phyloP scores from a whole-genome alignment of 2,329 filamentous ascomycete species.

The Aureobasidium sp. region DNA sequence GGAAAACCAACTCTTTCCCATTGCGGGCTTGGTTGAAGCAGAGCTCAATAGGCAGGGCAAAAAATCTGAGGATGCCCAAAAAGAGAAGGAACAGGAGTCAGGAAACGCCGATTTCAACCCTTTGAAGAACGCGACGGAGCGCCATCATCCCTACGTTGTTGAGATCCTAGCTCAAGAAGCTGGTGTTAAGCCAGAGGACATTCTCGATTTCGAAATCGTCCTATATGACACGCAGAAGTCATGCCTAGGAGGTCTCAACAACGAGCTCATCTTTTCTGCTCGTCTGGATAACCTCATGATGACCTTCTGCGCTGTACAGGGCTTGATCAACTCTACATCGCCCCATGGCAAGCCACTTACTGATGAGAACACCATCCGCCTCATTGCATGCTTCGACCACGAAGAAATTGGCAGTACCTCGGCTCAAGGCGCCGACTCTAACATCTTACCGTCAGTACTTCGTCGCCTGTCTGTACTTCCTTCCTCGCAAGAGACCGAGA shows the following conservation, averaged over 20 bases:
- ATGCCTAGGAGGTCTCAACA: conserved; percentile 78
- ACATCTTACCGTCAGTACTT: conserved; percentile 79
- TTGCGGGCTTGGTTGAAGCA: conserved; percentile 76
- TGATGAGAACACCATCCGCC: conserved; percentile 71
- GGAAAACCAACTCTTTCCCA: conserved; percentile 91
- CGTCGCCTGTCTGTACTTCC: conserved; percentile 78
- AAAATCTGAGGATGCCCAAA: conserved; percentile 42
- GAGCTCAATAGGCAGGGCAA: conserved; percentile 74
- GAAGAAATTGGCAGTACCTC: conserved; percentile 93
- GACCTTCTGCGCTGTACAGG: conserved; percentile 86
- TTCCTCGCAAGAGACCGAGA: conserved; percentile 46
- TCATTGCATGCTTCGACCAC: conserved; percentile 95
- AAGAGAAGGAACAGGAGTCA: conserved; percentile 32
- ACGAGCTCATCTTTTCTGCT: conserved; percentile 95
- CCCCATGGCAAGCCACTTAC: conserved; percentile 53
- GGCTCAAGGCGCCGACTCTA: conserved; percentile 89
- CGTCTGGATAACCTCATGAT: conserved; percentile 93
- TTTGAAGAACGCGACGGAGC: conserved; percentile 66
- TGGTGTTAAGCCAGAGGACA: conserved; percentile 59
- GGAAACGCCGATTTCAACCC: conserved; percentile 57
- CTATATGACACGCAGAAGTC: conserved; percentile 93
- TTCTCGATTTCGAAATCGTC: conserved; percentile 93
- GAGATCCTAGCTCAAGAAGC: conserved; percentile 77
- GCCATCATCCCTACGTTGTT: conserved; percentile 83
- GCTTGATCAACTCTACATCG: conserved; percentile 69